Base-by-base conservation (phyloP, 208 protist species). In the Acanthamoeba royreba region DNA sequence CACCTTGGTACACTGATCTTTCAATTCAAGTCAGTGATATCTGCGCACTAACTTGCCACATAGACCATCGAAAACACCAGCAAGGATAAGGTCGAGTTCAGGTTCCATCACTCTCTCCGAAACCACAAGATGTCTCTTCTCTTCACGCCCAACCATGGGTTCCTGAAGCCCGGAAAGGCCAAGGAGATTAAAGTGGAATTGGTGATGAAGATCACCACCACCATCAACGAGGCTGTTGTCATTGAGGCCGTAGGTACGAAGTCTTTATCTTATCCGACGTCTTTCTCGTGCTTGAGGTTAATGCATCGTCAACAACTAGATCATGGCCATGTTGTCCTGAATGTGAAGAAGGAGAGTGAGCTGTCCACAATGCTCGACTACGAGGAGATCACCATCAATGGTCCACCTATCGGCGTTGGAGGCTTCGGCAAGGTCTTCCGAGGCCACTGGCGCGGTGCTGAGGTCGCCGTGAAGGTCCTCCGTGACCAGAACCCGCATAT, bases 361-460 rank as follows among this genome's bases (percentile, higher is more conserved):
- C 81, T 89, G 1, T 89, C 81, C 25, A 89, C 81, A 17, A 43
- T 89, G 81, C 81, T 89, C 55, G 81, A 89, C 49, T 89, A 66
- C 40, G 81, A 89, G 40, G 81, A 89, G 81, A 89, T 89, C 33
- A 47, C 81, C 4, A 89, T 89, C 49, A 35, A 89, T 25, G 81
- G 81, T 2, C 47, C 47, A 19, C 47, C 81, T 35, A 89, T 89
- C 31, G 81, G 52, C 31, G 81, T 89, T 11, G 81, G 81, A 19
- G 81, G 81, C 47, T 89, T 89, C 40, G 81, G 81, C 33, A 89
- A 89, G 81, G 81, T 89, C 28, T 89, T 89, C 81, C 28, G 40
- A 13, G 81, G 81, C 81, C 28, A 58, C 31, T 89, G 81, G 81
- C 47, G 81, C 28, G 81, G 81, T 25, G 47, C 81, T 22, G 81